These are phyloP conservation scores for Conticribra weissflogii DNA, from an alignment of 108 stramenopile species.

Conservation along the genomic window DNA sequence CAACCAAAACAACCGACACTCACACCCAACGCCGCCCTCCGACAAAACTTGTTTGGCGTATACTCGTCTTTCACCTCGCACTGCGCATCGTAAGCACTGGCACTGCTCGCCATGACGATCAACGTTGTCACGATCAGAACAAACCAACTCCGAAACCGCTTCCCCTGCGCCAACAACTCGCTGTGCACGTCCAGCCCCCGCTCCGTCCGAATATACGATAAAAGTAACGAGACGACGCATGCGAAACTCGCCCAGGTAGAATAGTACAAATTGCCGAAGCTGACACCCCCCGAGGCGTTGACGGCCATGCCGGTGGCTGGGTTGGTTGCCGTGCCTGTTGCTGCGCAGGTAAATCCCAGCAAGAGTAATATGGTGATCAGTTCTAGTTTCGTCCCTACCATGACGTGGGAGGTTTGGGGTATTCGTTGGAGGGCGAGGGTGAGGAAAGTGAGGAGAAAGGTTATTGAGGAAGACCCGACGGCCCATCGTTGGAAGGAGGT, in stretches of 20 bases:
- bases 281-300: slow-evolving; percentile 48
- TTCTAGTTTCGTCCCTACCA: slow-evolving; percentile 34
- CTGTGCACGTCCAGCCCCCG: slow-evolving; percentile 73
- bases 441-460: slow-evolving; percentile 39
- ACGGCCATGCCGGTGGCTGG: slow-evolving; percentile 62
- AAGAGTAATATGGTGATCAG: slow-evolving; percentile 12
- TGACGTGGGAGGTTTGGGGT: slow-evolving; percentile 3
- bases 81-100: slow-evolving; percentile 64
- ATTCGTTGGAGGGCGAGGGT: slow-evolving; percentile 15
- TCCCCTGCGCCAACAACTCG: slow-evolving; percentile 63
- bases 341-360: slow-evolving; percentile 12
- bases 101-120: slow-evolving; percentile 80
- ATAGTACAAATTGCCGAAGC: slow-evolving; percentile 86
- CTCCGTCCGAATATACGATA: slow-evolving; percentile 66
- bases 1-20: slow-evolving; percentile 68
- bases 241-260: slow-evolving; percentile 45
- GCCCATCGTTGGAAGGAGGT: slow-evolving; percentile 26
- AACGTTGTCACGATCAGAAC: slow-evolving; percentile 61
- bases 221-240: slow-evolving; percentile 43
- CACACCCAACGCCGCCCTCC: slow-evolving; percentile 76
- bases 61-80: slow-evolving; percentile 38
- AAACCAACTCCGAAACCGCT: slow-evolving; percentile 70
- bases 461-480: slow-evolving; percentile 25
- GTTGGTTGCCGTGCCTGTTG: slow-evolving; percentile 33
- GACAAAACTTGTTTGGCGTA: slow-evolving; percentile 50